These are phyloP conservation scores for Rhazya stricta DNA, from an alignment of 257 asterid genomes.

Conservation along the genomic window DNA sequence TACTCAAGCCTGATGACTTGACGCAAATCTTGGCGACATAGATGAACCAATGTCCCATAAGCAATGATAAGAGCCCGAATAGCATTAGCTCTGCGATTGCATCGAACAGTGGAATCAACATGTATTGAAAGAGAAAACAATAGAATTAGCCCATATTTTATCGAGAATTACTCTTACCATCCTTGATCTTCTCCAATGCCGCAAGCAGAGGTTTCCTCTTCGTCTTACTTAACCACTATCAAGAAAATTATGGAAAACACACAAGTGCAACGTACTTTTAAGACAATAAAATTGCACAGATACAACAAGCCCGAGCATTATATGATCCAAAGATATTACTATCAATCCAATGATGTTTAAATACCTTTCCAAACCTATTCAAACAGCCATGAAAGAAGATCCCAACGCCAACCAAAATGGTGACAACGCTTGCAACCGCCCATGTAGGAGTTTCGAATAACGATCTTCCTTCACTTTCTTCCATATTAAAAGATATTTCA, in stretches of 20 bases:
- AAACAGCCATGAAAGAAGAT: constrained; percentile 33
- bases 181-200: constrained; percentile 80
- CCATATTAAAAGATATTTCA: constrained; percentile 16
- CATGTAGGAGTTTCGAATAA: constrained; percentile 43
- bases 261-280: constrained; percentile 1
- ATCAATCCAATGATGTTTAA: background rate
- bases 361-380: constrained; percentile 33
- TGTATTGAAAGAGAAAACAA: background rate
- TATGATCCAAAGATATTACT: background rate
- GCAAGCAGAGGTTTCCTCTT: constrained; percentile 78
- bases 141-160: too few species aligned
- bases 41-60: constrained; percentile 90
- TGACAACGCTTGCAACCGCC: constrained; percentile 41
- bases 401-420: constrained; percentile 32
- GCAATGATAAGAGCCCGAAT: constrained; percentile 80
- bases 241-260: constrained; percentile 6
- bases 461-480: constrained; percentile 28
- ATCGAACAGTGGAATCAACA: constrained; percentile 8
- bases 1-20: constrained; percentile 67
- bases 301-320: too few species aligned
- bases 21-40: constrained; percentile 81
- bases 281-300: background rate
- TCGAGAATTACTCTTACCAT: constrained; percentile 41
- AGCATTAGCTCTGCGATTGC: constrained; percentile 77
- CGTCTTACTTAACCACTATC: constrained; percentile 79